Percentiles rank a stretch among this genome's conserved stretches.
Evolutionary conservation across 164 flowering plant genomes (phyloP).

Genomic region (Liquidambar formosana): DNA sequence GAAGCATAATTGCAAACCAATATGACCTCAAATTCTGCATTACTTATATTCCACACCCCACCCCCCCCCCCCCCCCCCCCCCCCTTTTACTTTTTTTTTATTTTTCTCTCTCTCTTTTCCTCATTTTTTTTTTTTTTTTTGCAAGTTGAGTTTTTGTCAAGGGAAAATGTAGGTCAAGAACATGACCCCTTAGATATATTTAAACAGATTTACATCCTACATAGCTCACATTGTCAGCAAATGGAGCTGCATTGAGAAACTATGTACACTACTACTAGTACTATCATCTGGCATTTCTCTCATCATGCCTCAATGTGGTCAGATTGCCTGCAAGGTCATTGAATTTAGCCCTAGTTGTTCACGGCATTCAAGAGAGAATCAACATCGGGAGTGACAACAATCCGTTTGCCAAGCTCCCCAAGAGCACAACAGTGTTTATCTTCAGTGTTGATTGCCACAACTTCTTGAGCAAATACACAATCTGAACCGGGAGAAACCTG

Average conservation of each 20-base stretch:
- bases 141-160: too few species aligned
- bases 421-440: conserved; percentile 48
- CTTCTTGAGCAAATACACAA: conserved; percentile 45
- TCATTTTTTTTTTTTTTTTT: too few species aligned
- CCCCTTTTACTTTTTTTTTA: too few species aligned
- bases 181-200: too few species aligned
- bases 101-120: too few species aligned
- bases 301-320: background rate
- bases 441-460: conserved; percentile 50
- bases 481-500: conserved; percentile 82
- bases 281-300: background rate
- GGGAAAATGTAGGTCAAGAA: too few species aligned
- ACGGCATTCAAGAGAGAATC: conserved; percentile 36
- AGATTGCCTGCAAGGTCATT: background rate
- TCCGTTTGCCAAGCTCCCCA: conserved; percentile 51
- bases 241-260: background rate
- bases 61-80: too few species aligned
- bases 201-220: background rate
- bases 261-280: background rate
- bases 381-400: conserved; percentile 57
- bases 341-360: conserved; percentile 8
- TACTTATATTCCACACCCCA: too few species aligned
- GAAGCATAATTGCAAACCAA: too few species aligned
- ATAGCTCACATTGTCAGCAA: background rate
- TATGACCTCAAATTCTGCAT: too few species aligned